Percentiles rank a stretch among this genome's conserved stretches.
Conservation (phyloP, 345 rosid genomes). For the Melaleuca quinquenervia region DNA sequence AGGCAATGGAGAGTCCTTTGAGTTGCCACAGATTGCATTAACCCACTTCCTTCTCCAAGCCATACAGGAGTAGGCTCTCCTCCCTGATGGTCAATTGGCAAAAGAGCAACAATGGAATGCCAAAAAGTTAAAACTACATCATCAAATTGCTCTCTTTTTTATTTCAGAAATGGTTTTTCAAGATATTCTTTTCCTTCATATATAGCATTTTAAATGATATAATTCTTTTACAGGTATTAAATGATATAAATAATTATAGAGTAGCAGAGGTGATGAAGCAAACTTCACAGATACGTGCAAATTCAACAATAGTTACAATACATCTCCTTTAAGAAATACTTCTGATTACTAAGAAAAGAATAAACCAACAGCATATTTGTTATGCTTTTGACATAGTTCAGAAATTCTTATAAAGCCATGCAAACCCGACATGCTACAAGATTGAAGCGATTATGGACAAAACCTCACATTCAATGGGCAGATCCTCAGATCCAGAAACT, state of each 20-base stretch:
- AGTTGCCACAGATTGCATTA: constrained; percentile 46
- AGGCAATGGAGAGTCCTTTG: constrained; percentile 64
- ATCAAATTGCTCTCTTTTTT: not conserved
- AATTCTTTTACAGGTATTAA: not conserved
- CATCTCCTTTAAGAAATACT: not conserved
- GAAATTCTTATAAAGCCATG: not conserved
- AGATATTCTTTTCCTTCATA: not conserved
- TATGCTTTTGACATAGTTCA: not conserved
- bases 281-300: not conserved
- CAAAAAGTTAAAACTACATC: not conserved
- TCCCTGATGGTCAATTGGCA: constrained; percentile 28
- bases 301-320: not conserved
- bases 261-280: not conserved
- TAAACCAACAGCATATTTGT: not conserved
- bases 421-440: not conserved
- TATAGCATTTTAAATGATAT: not conserved
- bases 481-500: constrained; percentile 84
- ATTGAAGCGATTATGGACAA: not conserved
- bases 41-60: constrained; percentile 40
- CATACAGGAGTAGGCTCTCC: constrained; percentile 60
- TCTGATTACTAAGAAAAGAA: not conserved
- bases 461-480: constrained; percentile 54
- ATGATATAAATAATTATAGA: not conserved
- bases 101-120: not conserved
- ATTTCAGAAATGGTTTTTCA: not conserved